These are phyloP conservation scores for Ceratocystis diversiconidia DNA, from an alignment of 2,329 filamentous ascomycete species.

Conservation along the genomic window DNA sequence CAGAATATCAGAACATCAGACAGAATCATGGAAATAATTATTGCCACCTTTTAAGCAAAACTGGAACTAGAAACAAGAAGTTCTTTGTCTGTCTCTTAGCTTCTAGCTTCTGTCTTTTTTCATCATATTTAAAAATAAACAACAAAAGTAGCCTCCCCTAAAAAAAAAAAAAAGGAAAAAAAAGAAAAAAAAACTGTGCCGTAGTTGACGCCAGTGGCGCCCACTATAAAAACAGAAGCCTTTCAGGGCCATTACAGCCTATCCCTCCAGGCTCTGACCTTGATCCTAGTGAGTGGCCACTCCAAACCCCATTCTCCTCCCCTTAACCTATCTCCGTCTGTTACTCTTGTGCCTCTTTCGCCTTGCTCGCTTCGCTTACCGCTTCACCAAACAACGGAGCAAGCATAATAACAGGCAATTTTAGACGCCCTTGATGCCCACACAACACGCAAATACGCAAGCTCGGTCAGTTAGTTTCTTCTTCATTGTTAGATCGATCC, in stretches of 20 bases:
- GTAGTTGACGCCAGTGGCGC: not conserved
- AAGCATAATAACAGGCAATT: not conserved
- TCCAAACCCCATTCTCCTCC: too few species aligned
- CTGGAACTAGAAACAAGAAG: too few species aligned
- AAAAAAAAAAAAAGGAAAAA: slow-evolving; percentile 24
- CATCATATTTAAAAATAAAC: too few species aligned
- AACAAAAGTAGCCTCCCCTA: not conserved
- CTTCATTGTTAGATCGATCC: not conserved
- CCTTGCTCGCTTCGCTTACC: not conserved
- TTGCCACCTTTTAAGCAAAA: too few species aligned
- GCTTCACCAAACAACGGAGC: not conserved
- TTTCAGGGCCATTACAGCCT: not conserved
- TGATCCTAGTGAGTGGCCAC: not conserved
- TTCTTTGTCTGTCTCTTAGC: too few species aligned
- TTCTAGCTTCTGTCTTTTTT: too few species aligned
- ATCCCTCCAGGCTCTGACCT: not conserved
- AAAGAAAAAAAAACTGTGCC: not conserved
- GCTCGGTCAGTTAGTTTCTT: not conserved
- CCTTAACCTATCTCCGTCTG: too few species aligned
- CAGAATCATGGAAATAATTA: too few species aligned
- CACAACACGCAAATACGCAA: not conserved
- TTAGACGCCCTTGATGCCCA: not conserved
- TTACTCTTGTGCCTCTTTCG: not conserved
- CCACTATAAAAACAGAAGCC: not conserved
- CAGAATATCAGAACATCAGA: too few species aligned